Evolutionary conservation across 2,329 filamentous ascomycete species (phyloP).

Genomic region (Penicillium griseofulvum): DNA sequence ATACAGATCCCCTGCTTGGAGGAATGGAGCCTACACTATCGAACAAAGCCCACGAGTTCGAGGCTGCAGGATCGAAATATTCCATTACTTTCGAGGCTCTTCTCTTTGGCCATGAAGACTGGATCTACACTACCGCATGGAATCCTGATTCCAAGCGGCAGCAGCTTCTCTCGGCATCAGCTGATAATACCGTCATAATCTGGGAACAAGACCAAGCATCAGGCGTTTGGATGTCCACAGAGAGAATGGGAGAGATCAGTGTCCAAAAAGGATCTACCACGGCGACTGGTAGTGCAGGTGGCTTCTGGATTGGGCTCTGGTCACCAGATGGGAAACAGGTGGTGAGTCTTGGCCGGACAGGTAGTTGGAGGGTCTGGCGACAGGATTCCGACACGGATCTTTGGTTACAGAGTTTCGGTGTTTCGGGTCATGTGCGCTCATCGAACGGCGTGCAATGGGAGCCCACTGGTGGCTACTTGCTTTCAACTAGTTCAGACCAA

Average conservation of each 20-base stretch:
- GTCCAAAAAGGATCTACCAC: constrained; percentile 93
- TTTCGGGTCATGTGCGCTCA: constrained; percentile 79
- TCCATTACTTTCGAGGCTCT: constrained; percentile 91
- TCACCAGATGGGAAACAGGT: constrained; percentile 72
- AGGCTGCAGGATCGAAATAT: constrained; percentile 61
- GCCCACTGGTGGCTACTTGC: constrained; percentile 73
- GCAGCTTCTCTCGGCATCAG: constrained; percentile 83
- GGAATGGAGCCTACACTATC: constrained; percentile 67
- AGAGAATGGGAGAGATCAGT: constrained; percentile 88
- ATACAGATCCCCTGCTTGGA: constrained; percentile 38
- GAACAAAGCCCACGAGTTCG: constrained; percentile 83
- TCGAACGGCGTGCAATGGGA: constrained; percentile 85
- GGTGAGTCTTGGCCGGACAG: constrained; percentile 81
- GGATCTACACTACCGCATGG: constrained; percentile 92
- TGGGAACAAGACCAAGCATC: constrained; percentile 84
- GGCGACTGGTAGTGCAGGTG: constrained; percentile 90
- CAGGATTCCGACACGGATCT: constrained; percentile 59
- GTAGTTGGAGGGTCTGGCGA: constrained; percentile 87
- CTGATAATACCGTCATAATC: constrained; percentile 89
- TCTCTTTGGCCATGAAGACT: constrained; percentile 92
- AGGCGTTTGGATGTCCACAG: constrained; percentile 85
- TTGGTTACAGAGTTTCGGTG: constrained; percentile 74
- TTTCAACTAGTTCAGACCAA: constrained; percentile 89
- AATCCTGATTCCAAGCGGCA: constrained; percentile 55
- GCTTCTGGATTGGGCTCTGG: constrained; percentile 96